Conservation (phyloP, 163 green algal species). For the Smithsoniella earleae region DNA sequence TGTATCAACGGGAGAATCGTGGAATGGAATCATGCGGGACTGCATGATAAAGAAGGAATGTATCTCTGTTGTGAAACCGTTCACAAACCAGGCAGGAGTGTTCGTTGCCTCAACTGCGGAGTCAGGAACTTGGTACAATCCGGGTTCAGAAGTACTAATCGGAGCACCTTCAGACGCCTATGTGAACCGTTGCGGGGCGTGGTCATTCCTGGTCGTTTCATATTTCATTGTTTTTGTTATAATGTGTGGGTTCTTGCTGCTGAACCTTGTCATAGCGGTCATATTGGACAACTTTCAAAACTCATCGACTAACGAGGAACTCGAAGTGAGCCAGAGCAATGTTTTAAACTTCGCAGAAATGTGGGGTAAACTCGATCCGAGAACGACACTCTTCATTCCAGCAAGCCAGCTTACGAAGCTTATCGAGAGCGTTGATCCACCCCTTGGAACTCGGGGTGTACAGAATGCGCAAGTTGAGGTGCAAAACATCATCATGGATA, state of each 20-base stretch:
- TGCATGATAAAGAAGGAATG: constrained; percentile 44
- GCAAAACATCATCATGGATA: constrained; percentile 47
- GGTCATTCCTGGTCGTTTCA: constrained; percentile 35
- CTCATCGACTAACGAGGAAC: constrained; percentile 35
- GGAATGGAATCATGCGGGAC: constrained; percentile 60
- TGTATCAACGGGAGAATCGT: constrained; percentile 55
- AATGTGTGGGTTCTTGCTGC: constrained; percentile 47
- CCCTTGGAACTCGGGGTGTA: constrained; percentile 48
- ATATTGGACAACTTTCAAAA: constrained; percentile 56
- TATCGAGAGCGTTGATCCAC: constrained; percentile 42
- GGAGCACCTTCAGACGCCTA: background rate
- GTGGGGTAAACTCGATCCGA: constrained; percentile 50
- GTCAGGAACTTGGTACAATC: constrained; percentile 2
- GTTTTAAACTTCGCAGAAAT: constrained; percentile 41
- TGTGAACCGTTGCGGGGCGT: background rate
- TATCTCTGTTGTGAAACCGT: constrained; percentile 31
- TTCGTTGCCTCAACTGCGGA: background rate
- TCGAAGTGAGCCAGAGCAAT: constrained; percentile 38
- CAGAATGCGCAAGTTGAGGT: constrained; percentile 33
- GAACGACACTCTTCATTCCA: constrained; percentile 46
- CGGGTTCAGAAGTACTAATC: background rate
- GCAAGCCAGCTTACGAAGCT: constrained; percentile 41
- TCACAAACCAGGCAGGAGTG: background rate
- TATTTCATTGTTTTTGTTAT: constrained; percentile 56
- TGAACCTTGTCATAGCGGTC: constrained; percentile 59